phyloP scores from a whole-genome alignment of 2,329 filamentous ascomycete species.

The Stemphylium lycopersici region DNA sequence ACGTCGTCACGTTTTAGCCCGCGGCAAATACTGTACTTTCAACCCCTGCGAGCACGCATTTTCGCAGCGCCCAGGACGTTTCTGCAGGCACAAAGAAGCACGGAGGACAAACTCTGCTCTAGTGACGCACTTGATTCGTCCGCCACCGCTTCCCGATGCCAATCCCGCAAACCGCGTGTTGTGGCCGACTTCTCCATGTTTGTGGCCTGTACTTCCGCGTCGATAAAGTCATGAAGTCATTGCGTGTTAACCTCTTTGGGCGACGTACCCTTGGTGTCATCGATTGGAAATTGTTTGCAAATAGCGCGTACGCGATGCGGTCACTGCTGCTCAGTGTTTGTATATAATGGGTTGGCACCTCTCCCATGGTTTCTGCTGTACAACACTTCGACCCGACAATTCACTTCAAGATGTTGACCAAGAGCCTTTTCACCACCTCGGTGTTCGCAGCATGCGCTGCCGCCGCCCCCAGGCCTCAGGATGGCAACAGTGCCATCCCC shows the following conservation, averaged over 20 bases:
- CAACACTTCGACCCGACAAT: slow-evolving; percentile 15
- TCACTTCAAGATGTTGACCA: slow-evolving; percentile 47
- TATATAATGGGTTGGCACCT: slow-evolving; percentile 21
- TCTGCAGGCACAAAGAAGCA: slow-evolving; percentile 8
- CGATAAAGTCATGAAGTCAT: slow-evolving; percentile 47
- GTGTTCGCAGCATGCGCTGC: slow-evolving; percentile 45
- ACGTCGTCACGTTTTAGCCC: slow-evolving; percentile 36
- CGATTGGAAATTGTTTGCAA: slow-evolving; percentile 16
- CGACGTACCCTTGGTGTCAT: slow-evolving; percentile 29
- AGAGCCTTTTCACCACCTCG: slow-evolving; percentile 40
- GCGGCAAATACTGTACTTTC: slow-evolving; percentile 19
- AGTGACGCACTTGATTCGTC: slow-evolving; percentile 20
- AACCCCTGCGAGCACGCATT: slow-evolving; percentile 26
- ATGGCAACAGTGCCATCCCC: neutral
- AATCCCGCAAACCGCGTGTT: slow-evolving; percentile 24
- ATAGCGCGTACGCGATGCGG: slow-evolving; percentile 16
- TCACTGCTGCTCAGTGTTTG: slow-evolving; percentile 8
- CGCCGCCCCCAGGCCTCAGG: slow-evolving; percentile 37
- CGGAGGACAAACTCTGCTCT: slow-evolving; percentile 8
- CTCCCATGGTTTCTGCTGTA: neutral
- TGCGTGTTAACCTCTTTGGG: slow-evolving; percentile 12
- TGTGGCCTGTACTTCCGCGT: slow-evolving; percentile 31
- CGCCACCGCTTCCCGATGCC: slow-evolving; percentile 13
- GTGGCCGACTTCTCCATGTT: slow-evolving; percentile 24
- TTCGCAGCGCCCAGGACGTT: slow-evolving; percentile 13